Evolutionary conservation across 352 stramenopile genomes (phyloP).

Genomic region (Globisporangium paroecandrum): DNA sequence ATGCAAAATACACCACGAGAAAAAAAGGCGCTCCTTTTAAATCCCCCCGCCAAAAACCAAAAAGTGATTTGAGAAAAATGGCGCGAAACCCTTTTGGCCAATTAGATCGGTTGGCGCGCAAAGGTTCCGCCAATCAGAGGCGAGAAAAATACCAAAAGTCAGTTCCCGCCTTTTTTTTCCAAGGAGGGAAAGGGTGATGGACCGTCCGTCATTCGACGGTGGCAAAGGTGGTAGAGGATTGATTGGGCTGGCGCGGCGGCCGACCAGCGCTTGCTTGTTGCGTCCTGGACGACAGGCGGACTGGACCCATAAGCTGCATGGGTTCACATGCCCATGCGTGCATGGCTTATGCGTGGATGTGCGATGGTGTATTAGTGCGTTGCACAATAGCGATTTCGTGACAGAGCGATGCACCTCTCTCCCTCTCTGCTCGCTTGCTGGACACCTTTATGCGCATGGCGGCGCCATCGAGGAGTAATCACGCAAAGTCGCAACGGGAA

Average conservation of each 20-base stretch:
- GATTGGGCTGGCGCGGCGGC: background rate
- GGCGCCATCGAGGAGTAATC: background rate
- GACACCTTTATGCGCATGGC: background rate
- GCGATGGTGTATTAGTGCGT: background rate
- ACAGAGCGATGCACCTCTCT: background rate
- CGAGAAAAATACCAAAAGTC: background rate
- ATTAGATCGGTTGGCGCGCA: constrained; percentile 1
- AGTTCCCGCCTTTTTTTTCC: constrained; percentile 8
- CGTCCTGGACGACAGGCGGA: background rate
- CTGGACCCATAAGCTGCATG: background rate
- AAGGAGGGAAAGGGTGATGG: background rate
- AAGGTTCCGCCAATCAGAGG: constrained; percentile 12
- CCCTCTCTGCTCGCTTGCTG: background rate
- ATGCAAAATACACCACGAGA: constrained; percentile 1
- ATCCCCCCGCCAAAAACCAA: constrained; percentile 8
- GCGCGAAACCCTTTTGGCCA: constrained; percentile 6
- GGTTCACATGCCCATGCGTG: background rate
- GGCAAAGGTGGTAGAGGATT: background rate
- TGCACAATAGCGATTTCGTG: background rate
- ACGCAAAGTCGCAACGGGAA: background rate
- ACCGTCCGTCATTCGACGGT: background rate
- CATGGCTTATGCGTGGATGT: background rate
- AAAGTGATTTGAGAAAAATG: constrained; percentile 3
- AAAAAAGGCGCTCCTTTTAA: constrained; percentile 1
- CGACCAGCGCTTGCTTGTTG: background rate